phyloP scores from a whole-genome alignment of 371 early-diverging fungal species.

The Lichtheimia ramosa region DNA sequence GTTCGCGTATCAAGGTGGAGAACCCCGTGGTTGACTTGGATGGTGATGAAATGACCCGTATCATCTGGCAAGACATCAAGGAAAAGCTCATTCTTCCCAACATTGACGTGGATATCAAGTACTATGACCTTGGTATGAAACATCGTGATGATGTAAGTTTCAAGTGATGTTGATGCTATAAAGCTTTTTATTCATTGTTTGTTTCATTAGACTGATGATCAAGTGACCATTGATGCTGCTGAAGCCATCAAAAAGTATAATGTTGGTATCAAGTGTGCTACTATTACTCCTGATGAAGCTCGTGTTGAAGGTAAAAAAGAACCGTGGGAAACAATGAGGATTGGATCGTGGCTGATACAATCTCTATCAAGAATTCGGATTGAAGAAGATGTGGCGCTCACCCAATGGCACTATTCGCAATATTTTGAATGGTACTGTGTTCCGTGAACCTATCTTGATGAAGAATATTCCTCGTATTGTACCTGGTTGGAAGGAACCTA shows the following conservation, averaged over 20 bases:
- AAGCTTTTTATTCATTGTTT: not conserved
- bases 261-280: slow-evolving; percentile 96
- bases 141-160: slow-evolving; percentile 76
- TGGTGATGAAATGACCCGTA: slow-evolving; percentile 98
- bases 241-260: slow-evolving; percentile 92
- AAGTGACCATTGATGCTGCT: slow-evolving; percentile 91
- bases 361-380: slow-evolving; percentile 68
- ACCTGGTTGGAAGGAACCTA: slow-evolving; percentile 92
- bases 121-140: slow-evolving; percentile 91
- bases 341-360: too few relatives aligned
- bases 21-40: slow-evolving; percentile 91
- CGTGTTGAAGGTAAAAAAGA: slow-evolving; percentile 69
- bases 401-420: slow-evolving; percentile 96
- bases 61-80: slow-evolving; percentile 94
- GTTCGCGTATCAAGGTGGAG: slow-evolving; percentile 66
- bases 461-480: slow-evolving; percentile 87
- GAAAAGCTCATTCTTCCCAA: slow-evolving; percentile 91
- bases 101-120: slow-evolving; percentile 87
- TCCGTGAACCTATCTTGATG: slow-evolving; percentile 93
- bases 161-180: not conserved
- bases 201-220: slow-evolving; percentile 37
- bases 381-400: slow-evolving; percentile 95
- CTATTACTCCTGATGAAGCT: slow-evolving; percentile 92
- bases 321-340: not conserved
- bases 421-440: slow-evolving; percentile 92